phyloP scores from a whole-genome alignment of 495 filamentous ascomycete genomes.

The Xylaria intraflava region DNA sequence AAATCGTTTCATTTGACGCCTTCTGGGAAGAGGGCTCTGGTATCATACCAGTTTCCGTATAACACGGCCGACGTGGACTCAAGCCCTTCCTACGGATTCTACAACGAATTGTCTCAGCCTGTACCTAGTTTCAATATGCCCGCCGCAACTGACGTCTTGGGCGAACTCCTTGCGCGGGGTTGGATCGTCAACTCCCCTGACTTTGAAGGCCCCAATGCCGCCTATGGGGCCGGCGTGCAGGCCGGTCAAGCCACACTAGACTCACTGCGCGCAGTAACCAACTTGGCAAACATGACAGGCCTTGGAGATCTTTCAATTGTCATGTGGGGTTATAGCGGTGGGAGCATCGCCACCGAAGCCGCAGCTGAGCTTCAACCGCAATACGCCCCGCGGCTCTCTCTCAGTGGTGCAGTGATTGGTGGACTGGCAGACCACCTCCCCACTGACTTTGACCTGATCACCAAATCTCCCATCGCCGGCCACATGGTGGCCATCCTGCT shows the following conservation, averaged over 20 bases:
- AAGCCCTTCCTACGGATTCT: conserved; percentile 23
- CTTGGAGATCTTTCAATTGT: conserved; percentile 13
- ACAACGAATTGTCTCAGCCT: conserved; percentile 4
- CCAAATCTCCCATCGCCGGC: conserved; percentile 16
- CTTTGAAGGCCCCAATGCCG: conserved; percentile 39
- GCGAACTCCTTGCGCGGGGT: conserved; percentile 30
- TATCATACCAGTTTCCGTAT: conserved; percentile 43
- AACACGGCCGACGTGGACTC: conserved; percentile 32
- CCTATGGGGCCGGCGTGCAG: conserved; percentile 34
- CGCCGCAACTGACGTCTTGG: conserved; percentile 10
- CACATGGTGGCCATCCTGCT: conserved; percentile 21
- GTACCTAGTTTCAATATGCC: conserved; percentile 4
- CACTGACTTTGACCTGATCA: conserved; percentile 17
- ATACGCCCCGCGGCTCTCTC: conserved; percentile 50
- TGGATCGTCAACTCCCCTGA: conserved; percentile 47
- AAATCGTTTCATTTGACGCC: conserved; percentile 11
- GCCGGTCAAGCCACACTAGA: conserved; percentile 44
- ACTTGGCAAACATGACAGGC: conserved; percentile 4
- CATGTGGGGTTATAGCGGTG: conserved; percentile 53
- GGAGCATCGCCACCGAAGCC: conserved; percentile 48
- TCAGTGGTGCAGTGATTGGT: conserved; percentile 46
- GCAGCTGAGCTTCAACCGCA: conserved; percentile 45
- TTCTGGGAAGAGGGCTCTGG: conserved; percentile 21
- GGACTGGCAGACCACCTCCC: conserved; percentile 36
- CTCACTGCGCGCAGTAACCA: conserved; percentile 37